A percentile compares a stretch with the other conserved stretches of the same genome.
phyloP scores from a whole-genome alignment of 2,329 filamentous ascomycete species.

The Fusarium staphyleae region DNA sequence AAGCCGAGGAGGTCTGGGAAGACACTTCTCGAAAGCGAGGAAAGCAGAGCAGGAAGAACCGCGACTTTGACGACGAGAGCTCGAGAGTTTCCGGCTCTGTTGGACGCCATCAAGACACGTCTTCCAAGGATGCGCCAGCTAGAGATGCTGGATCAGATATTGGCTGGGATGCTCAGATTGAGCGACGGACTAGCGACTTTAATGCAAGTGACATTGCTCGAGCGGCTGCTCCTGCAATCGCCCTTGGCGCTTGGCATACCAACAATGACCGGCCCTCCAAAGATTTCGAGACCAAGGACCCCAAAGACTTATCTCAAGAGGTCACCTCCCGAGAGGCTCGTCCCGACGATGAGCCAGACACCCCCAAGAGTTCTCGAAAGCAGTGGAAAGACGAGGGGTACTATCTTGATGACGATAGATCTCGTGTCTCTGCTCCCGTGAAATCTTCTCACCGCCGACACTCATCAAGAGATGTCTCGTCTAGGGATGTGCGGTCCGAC shows the following conservation, averaged over 20 bases:
- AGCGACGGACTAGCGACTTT: slow-evolving; percentile 19
- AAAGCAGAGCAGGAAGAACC: slow-evolving; percentile 44
- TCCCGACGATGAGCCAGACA: slow-evolving; percentile 23
- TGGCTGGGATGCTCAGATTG: slow-evolving; percentile 13
- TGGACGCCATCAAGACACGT: slow-evolving; percentile 42
- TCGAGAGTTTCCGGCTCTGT: slow-evolving; percentile 41
- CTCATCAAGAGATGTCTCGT: slow-evolving; percentile 26
- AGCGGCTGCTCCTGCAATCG: slow-evolving; percentile 29
- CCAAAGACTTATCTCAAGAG: slow-evolving; percentile 4
- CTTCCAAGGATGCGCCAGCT: slow-evolving; percentile 14
- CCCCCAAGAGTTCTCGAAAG: slow-evolving; percentile 16
- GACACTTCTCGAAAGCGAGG: slow-evolving; percentile 44
- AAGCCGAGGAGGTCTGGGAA: slow-evolving; percentile 35
- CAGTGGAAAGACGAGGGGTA: slow-evolving; percentile 22
- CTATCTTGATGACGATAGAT: slow-evolving; percentile 29
- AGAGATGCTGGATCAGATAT: slow-evolving; percentile 29
- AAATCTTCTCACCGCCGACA: slow-evolving; percentile 25
- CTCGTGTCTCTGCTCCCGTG: slow-evolving; percentile 22
- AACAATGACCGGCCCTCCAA: slow-evolving; percentile 1
- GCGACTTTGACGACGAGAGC: slow-evolving; percentile 41
- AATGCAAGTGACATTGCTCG: slow-evolving; percentile 19
- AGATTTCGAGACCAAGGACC: slow-evolving; percentile 9
- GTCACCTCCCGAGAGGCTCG: slow-evolving; percentile 24
- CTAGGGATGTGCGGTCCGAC: slow-evolving; percentile 33
- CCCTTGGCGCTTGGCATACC: slow-evolving; percentile 27